Evolutionary conservation across 345 rosid species (phyloP), one percentile per base, ranked within the genome.

Genomic region (Hypericum androsaemum): DNA sequence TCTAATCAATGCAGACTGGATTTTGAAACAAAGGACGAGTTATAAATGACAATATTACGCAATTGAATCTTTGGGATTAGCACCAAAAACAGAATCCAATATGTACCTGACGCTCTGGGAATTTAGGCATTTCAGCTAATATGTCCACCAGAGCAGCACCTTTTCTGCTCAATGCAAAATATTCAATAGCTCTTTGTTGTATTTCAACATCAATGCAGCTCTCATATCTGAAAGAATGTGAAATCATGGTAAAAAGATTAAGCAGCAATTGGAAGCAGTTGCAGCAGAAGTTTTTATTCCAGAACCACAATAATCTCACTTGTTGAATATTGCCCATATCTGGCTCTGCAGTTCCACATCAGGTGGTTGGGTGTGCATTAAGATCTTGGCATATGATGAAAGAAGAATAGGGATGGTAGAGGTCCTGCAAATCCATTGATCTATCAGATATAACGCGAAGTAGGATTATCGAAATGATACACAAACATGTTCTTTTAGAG

Each of bases 101-200:
- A 22, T 64, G 50, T 47, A 88, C 99, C 95, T 88, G 85, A 17
- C 99, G 95, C 70, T 94, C 99, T 1, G 99, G 96, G 60, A 94
- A 94, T 69, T 86, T 94, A 12, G 99, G 99, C 99, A 94, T 94
- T 71, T 94, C 99, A 56, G 95, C 97, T 74, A 94, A 80, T 60
- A 94, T 82, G 73, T 88, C 99, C 65, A 75, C 67, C 47, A 82
- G 66, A 62, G 85, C 77, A 14, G 77, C 76, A 57, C 99, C 99
- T 60, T 88, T 94, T 67, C 79, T 74, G 79, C 97, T 86, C 73
- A 94, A 71, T 53, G 94, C 84, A 75, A 88, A 79, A 74, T 94
- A 94, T 68, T 94, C 99, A 47, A 78, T 81, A 57, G 99, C 97
- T 62, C 99, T 72, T 64, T 94, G 99, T 70, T 94, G 99, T 73